phyloP scores from a whole-genome alignment of 2,329 filamentous ascomycete species.

The Amylocarpus encephaloides region DNA sequence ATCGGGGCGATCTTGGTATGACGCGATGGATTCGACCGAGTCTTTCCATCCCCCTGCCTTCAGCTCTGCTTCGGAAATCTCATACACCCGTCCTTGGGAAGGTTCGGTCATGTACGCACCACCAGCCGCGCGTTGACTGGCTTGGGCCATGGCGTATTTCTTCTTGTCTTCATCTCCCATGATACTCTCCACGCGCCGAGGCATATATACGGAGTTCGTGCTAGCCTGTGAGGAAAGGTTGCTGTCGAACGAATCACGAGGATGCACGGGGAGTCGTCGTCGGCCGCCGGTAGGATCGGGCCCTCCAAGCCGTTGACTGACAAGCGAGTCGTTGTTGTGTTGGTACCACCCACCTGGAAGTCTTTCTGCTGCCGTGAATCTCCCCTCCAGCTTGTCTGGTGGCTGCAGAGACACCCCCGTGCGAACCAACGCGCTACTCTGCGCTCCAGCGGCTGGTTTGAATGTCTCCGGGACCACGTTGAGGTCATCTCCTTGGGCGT shows the following conservation, averaged over 20 bases:
- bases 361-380: conserved; percentile 66
- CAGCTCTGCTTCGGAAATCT: conserved; percentile 42
- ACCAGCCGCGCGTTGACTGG: conserved; percentile 38
- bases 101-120: conserved; percentile 36
- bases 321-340: conserved; percentile 61
- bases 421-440: conserved; percentile 39
- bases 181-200: conserved; percentile 56
- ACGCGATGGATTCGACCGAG: conserved; percentile 32
- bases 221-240: conserved; percentile 51
- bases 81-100: conserved; percentile 42
- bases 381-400: conserved; percentile 67
- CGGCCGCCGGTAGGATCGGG: conserved; percentile 1
- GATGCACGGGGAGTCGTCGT: conserved; percentile 38
- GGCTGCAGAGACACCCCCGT: conserved; percentile 61
- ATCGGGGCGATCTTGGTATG: conserved; percentile 21
- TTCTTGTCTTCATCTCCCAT: conserved; percentile 72
- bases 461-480: conserved; percentile 88
- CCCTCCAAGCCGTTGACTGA: conserved; percentile 45
- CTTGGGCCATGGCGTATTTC: conserved; percentile 66
- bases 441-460: conserved; percentile 50
- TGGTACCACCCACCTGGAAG: conserved; percentile 64
- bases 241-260: conserved; percentile 62
- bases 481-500: conserved; percentile 74
- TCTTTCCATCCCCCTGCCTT: conserved; percentile 38
- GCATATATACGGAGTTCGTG: conserved; percentile 57